A percentile compares a stretch with the other conserved stretches of the same genome.
These are phyloP conservation scores for Erythrophleum fordii DNA, from an alignment of 306 rosid species.

Conservation along the genomic window DNA sequence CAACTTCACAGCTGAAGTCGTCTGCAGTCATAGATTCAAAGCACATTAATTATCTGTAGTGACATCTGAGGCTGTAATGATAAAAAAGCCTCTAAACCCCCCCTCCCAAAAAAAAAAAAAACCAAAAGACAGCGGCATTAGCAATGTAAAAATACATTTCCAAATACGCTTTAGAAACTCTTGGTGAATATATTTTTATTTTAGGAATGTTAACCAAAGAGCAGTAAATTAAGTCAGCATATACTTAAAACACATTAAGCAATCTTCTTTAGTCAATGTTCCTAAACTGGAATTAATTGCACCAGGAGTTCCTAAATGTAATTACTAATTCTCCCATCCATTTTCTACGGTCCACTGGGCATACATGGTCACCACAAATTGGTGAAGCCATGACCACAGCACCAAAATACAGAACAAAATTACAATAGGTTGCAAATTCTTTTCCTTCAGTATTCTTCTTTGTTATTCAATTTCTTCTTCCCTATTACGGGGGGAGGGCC, in stretches of 20 bases:
- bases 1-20: slow-evolving; percentile 74
- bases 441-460: background rate
- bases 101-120: too few species aligned
- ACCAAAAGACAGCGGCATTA: background rate
- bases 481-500: slow-evolving; percentile 1
- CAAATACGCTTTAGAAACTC: background rate
- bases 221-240: too few species aligned
- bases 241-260: background rate
- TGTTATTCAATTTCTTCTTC: background rate
- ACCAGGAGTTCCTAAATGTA: background rate
- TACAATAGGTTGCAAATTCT: background rate
- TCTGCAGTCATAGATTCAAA: slow-evolving; percentile 53
- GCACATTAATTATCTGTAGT: slow-evolving; percentile 19
- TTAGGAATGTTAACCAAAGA: background rate
- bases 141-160: background rate
- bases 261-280: background rate
- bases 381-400: background rate
- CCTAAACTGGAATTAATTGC: background rate
- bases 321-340: background rate
- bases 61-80: slow-evolving; percentile 10
- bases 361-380: background rate
- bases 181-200: background rate
- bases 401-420: background rate
- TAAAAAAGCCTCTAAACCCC: background rate
- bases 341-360: background rate